Evolutionary conservation across 768 basidiomycete species (phyloP).

Genomic region (Mycena rosella): DNA sequence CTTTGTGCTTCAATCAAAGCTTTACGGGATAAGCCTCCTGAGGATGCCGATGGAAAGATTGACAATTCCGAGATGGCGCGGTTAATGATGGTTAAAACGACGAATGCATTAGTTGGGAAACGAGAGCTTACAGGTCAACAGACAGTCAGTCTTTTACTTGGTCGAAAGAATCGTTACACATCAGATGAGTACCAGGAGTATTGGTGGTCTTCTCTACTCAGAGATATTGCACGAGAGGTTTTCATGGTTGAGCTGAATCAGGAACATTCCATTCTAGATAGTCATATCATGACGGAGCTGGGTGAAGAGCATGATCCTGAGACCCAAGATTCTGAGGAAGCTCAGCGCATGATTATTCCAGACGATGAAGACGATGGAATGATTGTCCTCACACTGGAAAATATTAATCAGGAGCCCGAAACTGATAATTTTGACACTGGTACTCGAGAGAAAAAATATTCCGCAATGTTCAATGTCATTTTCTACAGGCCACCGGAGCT

Average conservation of each 20-base stretch:
- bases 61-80: slow-evolving; percentile 17
- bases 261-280: not conserved
- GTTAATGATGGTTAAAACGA: slow-evolving; percentile 24
- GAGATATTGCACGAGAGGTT: slow-evolving; percentile 25
- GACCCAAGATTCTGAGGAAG: not conserved
- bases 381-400: slow-evolving; percentile 11
- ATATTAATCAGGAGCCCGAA: not conserved
- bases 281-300: not conserved
- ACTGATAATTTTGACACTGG: not conserved
- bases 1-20: slow-evolving; percentile 35
- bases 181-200: slow-evolving; percentile 14
- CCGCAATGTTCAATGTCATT: slow-evolving; percentile 23
- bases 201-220: slow-evolving; percentile 27
- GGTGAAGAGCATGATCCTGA: not conserved
- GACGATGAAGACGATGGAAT: slow-evolving; percentile 10
- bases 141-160: slow-evolving; percentile 18
- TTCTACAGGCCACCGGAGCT: slow-evolving; percentile 28
- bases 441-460: slow-evolving; percentile 7
- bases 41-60: slow-evolving; percentile 28
- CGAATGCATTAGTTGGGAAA: slow-evolving; percentile 20
- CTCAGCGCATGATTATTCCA: not conserved
- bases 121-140: slow-evolving; percentile 31
- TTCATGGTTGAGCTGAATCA: slow-evolving; percentile 37
- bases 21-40: slow-evolving; percentile 23
- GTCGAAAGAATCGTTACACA: slow-evolving; percentile 16